A percentile compares a stretch with the other conserved stretches of the same genome.
phyloP scores from a whole-genome alignment of 345 rosid species.

The Noccaea caerulescens region DNA sequence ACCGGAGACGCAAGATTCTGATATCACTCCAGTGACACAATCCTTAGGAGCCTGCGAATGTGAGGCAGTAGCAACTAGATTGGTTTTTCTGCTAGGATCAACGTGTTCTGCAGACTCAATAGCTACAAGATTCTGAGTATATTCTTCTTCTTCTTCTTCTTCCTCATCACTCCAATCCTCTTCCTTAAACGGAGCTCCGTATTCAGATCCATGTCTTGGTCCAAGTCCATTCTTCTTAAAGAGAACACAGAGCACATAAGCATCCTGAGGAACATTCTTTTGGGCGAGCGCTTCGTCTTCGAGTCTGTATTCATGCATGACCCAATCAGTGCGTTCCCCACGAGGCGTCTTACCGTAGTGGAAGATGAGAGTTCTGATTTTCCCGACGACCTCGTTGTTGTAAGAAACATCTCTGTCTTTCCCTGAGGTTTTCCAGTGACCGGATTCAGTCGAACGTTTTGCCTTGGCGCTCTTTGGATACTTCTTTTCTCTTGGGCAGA shows the following conservation, averaged over 20 bases:
- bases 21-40: slow-evolving; percentile 6
- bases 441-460: slow-evolving; percentile 58
- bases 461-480: slow-evolving; percentile 51
- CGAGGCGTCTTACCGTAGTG: slow-evolving; percentile 57
- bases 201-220: slow-evolving; percentile 74
- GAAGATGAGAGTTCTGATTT: slow-evolving; percentile 65
- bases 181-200: slow-evolving; percentile 77
- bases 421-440: slow-evolving; percentile 84
- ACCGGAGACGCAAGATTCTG: slow-evolving; percentile 46
- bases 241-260: slow-evolving; percentile 59
- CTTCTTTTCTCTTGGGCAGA: slow-evolving; percentile 70
- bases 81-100: slow-evolving; percentile 23
- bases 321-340: slow-evolving; percentile 77
- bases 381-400: slow-evolving; percentile 55
- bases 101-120: slow-evolving; percentile 22
- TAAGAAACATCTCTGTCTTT: slow-evolving; percentile 59
- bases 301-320: slow-evolving; percentile 79
- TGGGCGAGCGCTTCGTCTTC: slow-evolving; percentile 47
- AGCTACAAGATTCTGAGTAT: slow-evolving; percentile 8
- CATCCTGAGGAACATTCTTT: slow-evolving; percentile 54
- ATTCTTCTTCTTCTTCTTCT: slow-evolving; percentile 37
- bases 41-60: slow-evolving; percentile 23
- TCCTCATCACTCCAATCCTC: slow-evolving; percentile 75
- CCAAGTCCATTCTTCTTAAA: slow-evolving; percentile 74
- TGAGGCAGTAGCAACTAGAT: slow-evolving; percentile 21